These are phyloP conservation scores for Metroxylon sagu DNA, from an alignment of 176 grass and related monocot genomes.

Conservation along the genomic window DNA sequence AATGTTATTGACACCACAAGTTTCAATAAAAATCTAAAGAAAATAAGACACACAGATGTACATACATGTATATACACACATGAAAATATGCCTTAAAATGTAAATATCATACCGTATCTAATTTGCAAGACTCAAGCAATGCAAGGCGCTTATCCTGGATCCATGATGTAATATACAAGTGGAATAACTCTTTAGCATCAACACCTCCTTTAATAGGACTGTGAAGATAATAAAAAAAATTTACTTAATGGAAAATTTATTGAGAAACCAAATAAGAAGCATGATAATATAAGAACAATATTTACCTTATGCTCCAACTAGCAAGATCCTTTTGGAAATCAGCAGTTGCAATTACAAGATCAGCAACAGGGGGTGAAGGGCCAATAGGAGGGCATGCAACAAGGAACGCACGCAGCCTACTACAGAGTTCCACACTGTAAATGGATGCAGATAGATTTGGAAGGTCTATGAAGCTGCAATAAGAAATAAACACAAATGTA, in stretches of 20 bases:
- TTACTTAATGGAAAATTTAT: neutral
- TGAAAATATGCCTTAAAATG: too few relatives aligned
- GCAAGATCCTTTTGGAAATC: constrained; percentile 93
- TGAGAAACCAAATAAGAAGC: constrained; percentile 5
- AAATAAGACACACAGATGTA: too few relatives aligned
- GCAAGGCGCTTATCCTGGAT: constrained; percentile 87
- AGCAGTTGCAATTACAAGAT: constrained; percentile 83
- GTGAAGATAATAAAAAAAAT: constrained; percentile 16
- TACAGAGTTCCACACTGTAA: constrained; percentile 75
- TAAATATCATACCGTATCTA: constrained; percentile 60
- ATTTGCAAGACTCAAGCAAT: constrained; percentile 76
- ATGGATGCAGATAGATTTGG: constrained; percentile 79
- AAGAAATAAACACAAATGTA: constrained; percentile 8
- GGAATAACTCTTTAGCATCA: constrained; percentile 97
- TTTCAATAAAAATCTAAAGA: too few relatives aligned
- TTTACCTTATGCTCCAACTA: constrained; percentile 95
- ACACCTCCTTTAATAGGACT: constrained; percentile 84
- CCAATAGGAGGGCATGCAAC: constrained; percentile 84
- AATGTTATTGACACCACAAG: too few relatives aligned
- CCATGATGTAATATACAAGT: constrained; percentile 95
- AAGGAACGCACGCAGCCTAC: constrained; percentile 75
- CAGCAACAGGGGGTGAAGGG: constrained; percentile 72
- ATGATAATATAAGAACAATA: constrained; percentile 4
- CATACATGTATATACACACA: too few relatives aligned
- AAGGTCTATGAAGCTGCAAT: constrained; percentile 77